Conservation (phyloP, 1,139 yeast species). For the Candida mesenterica region DNA sequence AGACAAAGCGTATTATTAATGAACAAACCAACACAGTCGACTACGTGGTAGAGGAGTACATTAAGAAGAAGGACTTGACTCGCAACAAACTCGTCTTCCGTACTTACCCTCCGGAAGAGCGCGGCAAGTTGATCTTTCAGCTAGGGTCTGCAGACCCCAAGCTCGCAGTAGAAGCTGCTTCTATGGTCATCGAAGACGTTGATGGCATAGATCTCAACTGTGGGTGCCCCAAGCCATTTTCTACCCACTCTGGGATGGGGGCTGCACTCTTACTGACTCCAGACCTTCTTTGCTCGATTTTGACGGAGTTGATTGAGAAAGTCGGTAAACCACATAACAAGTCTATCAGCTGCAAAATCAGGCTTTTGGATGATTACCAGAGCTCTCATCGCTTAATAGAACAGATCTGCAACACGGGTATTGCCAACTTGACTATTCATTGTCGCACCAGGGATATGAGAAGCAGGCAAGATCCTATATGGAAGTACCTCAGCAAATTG, state of each 20-base stretch:
- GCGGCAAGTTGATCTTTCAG: conserved; percentile 73
- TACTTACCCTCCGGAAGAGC: conserved; percentile 63
- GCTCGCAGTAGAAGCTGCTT: conserved; percentile 85
- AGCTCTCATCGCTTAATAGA: conserved; percentile 64
- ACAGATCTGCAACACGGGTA: conserved; percentile 75
- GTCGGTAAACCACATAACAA: conserved; percentile 77
- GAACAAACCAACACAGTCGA: conserved; percentile 57
- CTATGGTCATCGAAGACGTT: conserved; percentile 76
- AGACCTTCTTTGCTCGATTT: conserved; percentile 66
- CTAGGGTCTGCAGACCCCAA: conserved; percentile 84
- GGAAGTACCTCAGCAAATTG: conserved; percentile 63
- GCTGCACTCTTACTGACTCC: conserved; percentile 87
- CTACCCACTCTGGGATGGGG: conserved; percentile 95
- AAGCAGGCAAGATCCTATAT: conserved; percentile 76
- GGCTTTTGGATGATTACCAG: conserved; percentile 60
- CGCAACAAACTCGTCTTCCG: conserved; percentile 60
- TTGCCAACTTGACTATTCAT: conserved; percentile 80
- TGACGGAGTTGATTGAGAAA: conserved; percentile 63
- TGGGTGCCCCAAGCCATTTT: conserved; percentile 93
- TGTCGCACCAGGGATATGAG: conserved; percentile 90
- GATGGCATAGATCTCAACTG: conserved; percentile 92
- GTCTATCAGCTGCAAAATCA: conserved; percentile 86
- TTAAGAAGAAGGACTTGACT: conserved; percentile 7
- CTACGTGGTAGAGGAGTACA: conserved; percentile 29
- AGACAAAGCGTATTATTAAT: conserved; percentile 65